These are phyloP conservation scores for Pisolithus orientalis DNA, from an alignment of 768 basidiomycete genomes.

Conservation along the genomic window DNA sequence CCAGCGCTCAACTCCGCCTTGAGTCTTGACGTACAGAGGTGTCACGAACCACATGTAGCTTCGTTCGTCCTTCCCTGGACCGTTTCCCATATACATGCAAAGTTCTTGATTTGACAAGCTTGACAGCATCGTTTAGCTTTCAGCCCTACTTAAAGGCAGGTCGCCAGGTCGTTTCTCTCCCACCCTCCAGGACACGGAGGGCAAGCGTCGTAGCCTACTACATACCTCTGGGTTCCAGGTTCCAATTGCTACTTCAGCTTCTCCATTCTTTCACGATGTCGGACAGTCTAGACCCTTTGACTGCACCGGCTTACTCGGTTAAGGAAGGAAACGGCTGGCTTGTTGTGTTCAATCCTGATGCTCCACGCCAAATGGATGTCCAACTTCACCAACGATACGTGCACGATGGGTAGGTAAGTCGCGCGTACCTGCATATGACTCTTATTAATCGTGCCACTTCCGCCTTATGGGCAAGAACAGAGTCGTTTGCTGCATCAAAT, in stretches of 20 bases:
- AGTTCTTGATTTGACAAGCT: too few relatives aligned
- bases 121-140: too few relatives aligned
- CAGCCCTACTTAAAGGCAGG: too few relatives aligned
- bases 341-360: constrained; percentile 46
- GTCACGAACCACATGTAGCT: too few relatives aligned
- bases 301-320: constrained; percentile 23
- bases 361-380: constrained; percentile 44
- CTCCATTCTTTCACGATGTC: constrained; percentile 12
- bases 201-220: too few relatives aligned
- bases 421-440: constrained; percentile 4
- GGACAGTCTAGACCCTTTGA: constrained; percentile 20
- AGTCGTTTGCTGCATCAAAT: constrained; percentile 27
- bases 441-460: constrained; percentile 1
- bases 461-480: constrained; percentile 10
- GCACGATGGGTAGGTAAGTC: constrained; percentile 66
- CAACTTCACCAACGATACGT: constrained; percentile 63
- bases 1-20: too few relatives aligned
- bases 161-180: too few relatives aligned
- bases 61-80: too few relatives aligned
- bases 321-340: constrained; percentile 51
- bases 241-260: not conserved
- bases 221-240: too few relatives aligned
- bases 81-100: too few relatives aligned
- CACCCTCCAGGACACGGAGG: too few relatives aligned
- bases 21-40: too few relatives aligned